Conservation (phyloP, 768 basidiomycete genomes). For the Sarcomyxa edulis region DNA sequence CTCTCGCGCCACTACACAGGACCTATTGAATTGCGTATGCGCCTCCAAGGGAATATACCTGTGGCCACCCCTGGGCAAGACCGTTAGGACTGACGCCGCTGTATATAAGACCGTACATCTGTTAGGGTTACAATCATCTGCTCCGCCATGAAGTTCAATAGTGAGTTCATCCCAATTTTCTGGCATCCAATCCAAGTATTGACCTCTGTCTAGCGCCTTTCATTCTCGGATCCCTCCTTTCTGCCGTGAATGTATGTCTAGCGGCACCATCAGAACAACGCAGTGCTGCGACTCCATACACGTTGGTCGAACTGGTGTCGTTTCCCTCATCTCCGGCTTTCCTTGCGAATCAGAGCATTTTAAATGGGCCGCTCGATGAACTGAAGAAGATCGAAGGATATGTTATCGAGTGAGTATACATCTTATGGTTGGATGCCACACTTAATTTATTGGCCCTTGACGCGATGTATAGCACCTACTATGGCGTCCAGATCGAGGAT, state of each 20-base stretch:
- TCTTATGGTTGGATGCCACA: too few species aligned
- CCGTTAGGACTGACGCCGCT: too few species aligned
- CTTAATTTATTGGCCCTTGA: too few species aligned
- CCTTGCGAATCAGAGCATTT: neutral
- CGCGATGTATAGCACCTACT: neutral
- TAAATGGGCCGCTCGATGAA: neutral
- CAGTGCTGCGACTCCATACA: neutral
- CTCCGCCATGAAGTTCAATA: neutral
- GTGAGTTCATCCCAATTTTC: neutral
- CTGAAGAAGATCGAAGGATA: neutral
- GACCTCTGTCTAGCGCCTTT: neutral
- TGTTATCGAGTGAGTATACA: neutral
- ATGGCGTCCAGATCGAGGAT: conserved; percentile 4
- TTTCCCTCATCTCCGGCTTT: conserved; percentile 1
- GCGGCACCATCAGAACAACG: neutral
- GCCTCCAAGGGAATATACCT: too few species aligned
- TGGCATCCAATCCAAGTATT: neutral
- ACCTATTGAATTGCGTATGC: too few species aligned
- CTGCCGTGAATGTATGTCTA: neutral
- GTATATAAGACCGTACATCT: too few species aligned
- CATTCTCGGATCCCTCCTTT: neutral
- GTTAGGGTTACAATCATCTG: too few species aligned
- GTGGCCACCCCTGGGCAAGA: too few species aligned
- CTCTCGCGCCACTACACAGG: too few species aligned
- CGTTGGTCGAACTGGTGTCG: neutral